Evolutionary conservation across 208 protist species (phyloP), one percentile per base, ranked within the genome.

Genomic region (Wallacemonas sp.): DNA sequence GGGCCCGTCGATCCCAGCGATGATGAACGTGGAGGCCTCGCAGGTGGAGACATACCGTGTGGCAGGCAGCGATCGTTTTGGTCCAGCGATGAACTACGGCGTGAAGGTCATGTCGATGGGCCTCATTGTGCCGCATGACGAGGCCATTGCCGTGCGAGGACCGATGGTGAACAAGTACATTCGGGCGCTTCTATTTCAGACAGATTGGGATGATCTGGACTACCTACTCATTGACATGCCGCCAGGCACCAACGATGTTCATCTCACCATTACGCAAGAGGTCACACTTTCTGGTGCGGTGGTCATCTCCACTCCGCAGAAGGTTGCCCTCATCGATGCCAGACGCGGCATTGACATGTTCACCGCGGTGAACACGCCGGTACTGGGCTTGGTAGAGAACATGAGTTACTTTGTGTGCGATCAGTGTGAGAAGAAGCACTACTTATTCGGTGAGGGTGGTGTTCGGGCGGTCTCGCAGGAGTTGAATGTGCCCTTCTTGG

Each of bases 331-430:
- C 12, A 82, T 94, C 31, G 96, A 98, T 58, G 96, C 95, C 2
- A 75, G 90, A 12, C 70, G 91, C 26, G 94, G 90, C 22, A 90
- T 94, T 44, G 86, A 98, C 62, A 98, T 99, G 96, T 99, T 98
- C 66, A 82, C 94, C 38, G 90, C 96, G 11, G 95, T 98, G 8
- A 93, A 98, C 64, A 88, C 97, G 2, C 97, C 97, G 12, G 89
- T 98, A 63, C 68, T 99, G 19, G 98, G 98, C 2, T 66, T 99
- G 1, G 90, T 99, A 36, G 96, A 99, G 82, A 99, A 99, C 80
- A 99, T 99, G 98, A 97, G 89, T 70, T 91, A 98, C 80, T 98
- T 98, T 70, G n/a, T 82, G n/a, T 99, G 97, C 79, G 80, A 84
- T 45, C 72, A 88, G 24, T 99, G 97, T 69, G 65, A 71, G 15